Base-by-base conservation (phyloP, 768 basidiomycete genomes). In the Mycena indigotica region DNA sequence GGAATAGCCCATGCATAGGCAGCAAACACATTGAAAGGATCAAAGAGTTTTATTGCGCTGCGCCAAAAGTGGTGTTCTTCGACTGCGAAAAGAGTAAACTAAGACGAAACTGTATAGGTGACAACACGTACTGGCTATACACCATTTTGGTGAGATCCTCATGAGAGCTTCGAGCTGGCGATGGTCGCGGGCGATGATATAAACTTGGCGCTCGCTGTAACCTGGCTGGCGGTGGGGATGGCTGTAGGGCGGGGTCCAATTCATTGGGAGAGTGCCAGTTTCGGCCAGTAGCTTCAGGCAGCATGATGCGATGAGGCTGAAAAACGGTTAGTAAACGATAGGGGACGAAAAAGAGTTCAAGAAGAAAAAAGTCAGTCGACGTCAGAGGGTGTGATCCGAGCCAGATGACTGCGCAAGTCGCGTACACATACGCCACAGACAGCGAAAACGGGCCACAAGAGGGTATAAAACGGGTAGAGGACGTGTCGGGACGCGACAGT, bases 101-200 rank as follows among this genome's bases (percentile, higher is more conserved):
- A n/a, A 49, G 28, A 25, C 4, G 35, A 51, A 6, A 23, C 17
- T 51, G 28, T 28, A 39, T n/a, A n/a, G n/a, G n/a, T n/a, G n/a
- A n/a, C n/a, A 35, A 21, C 3, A 55, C 58, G 5, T 5, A 51
- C 58, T 28, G 5, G 56, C 60, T 1, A 32, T 15, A 10, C 57
- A 53, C 61, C 61, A 63, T 41, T 45, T 28, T 28, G 61, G 61
- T 17, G 53, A 58, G 1, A 63, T 55, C 2, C 21, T 21, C 61
- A 63, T 63, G 2, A 63, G 23, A 1, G 2, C 3, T 39, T 63
- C 61, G 24, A 58, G 2, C 28, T 25, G 38, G n/a, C 50, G 46
- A 46, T 39, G 24, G 39, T 56, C 61, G 19, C 57, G 50, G 19
- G 48, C 51, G 17, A 52, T 30, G 25, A 53, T 1, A 41, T 50